Percentiles rank a stretch among this genome's conserved stretches.
These are phyloP conservation scores for Penicillium sp. DNA, from an alignment of 2,329 filamentous ascomycete genomes.

Conservation along the genomic window DNA sequence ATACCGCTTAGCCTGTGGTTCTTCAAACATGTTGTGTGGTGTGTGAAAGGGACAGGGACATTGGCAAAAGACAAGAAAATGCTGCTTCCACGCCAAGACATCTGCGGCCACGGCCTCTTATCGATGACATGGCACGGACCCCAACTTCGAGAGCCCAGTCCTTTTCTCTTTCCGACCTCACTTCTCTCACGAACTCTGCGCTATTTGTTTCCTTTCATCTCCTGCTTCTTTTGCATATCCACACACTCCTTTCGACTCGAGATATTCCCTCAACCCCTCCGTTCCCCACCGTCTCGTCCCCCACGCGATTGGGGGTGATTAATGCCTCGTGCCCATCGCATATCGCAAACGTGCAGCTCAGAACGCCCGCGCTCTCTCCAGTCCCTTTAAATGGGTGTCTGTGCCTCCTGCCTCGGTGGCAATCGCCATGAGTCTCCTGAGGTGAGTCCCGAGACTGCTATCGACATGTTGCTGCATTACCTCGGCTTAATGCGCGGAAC, in stretches of 20 bases:
- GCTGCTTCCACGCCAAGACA: constrained; percentile 10
- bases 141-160: constrained; percentile 4
- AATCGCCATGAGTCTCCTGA: constrained; percentile 41
- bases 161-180: constrained; percentile 3
- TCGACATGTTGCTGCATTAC: constrained; percentile 13
- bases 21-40: constrained; percentile 35
- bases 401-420: constrained; percentile 46
- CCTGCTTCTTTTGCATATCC: constrained; percentile 6
- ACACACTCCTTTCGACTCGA: constrained; percentile 17
- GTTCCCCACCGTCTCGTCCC: constrained; percentile 6
- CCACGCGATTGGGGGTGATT: constrained; percentile 18
- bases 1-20: constrained; percentile 41
- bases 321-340: constrained; percentile 21
- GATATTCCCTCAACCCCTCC: neutral
- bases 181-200: constrained; percentile 1
- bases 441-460: constrained; percentile 19
- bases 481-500: constrained; percentile 13
- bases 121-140: constrained; percentile 28
- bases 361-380: neutral
- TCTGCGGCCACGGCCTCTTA: constrained; percentile 26
- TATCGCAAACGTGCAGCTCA: constrained; percentile 14
- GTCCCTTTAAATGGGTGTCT: constrained; percentile 44
- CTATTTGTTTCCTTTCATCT: constrained; percentile 8
- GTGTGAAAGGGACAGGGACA: neutral
- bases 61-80: constrained; percentile 4